Conservation (phyloP, 345 rosid genomes). For the Syzygium jambos region DNA sequence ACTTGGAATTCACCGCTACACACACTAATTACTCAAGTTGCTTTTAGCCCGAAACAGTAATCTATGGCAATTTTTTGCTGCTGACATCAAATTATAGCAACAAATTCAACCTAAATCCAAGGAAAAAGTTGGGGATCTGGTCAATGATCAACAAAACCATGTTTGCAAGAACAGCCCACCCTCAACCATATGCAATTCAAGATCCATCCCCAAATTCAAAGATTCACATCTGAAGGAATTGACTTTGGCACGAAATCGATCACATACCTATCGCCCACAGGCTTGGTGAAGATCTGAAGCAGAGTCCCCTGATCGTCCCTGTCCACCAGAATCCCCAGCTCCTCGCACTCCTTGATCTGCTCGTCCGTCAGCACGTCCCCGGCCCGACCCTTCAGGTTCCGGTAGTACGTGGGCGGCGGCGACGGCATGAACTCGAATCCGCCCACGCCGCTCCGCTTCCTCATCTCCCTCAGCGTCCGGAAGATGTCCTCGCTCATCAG, state of each 20-base stretch:
- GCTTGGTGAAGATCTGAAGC: conserved; percentile 96
- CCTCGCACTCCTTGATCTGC: conserved; percentile 82
- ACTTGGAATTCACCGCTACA: background rate
- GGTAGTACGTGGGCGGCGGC: conserved; percentile 81
- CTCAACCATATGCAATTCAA: background rate
- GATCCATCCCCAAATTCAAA: background rate
- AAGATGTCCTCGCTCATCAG: conserved; percentile 68
- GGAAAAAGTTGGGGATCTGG: background rate
- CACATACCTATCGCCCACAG: conserved; percentile 76
- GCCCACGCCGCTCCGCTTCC: conserved; percentile 65
- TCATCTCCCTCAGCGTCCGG: conserved; percentile 73
- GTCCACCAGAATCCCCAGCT: conserved; percentile 84
- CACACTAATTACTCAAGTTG: background rate
- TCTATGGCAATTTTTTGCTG: background rate
- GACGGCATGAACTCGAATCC: conserved; percentile 96
- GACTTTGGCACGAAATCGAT: background rate
- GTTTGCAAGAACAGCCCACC: background rate
- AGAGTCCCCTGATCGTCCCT: conserved; percentile 93
- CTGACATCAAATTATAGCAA: background rate
- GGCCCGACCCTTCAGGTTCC: conserved; percentile 59
- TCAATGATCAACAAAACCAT: background rate
- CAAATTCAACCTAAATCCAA: background rate
- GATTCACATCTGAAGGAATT: background rate
- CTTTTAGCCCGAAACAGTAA: background rate
- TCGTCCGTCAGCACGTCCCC: conserved; percentile 73